Conservation (phyloP, 148 eudicot genomes). For the Diospyros lotus region DNA sequence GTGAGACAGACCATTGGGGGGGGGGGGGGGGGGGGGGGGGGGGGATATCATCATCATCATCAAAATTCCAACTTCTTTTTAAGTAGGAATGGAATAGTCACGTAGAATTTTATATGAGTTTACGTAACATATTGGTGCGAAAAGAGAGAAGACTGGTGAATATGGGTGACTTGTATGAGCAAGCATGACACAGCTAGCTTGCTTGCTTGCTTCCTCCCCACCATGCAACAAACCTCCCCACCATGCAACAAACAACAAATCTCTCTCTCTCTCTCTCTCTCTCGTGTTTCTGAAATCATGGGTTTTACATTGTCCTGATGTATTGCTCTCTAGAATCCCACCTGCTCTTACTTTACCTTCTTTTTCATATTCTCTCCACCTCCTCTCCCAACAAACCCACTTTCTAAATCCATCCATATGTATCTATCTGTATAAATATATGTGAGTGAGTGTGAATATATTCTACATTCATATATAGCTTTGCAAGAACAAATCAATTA, state of each 20-base stretch:
- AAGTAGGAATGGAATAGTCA: no score
- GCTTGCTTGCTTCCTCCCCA: neutral
- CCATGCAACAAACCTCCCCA: neutral
- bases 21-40: no score
- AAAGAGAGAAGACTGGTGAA: no score
- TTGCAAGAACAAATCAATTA: neutral
- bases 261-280: slow-evolving; percentile 3
- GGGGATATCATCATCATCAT: no score
- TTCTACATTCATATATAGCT: neutral
- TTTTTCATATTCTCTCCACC: slow-evolving; percentile 1
- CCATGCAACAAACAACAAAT: neutral
- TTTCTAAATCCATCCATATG: neutral
- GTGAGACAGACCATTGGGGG: no score
- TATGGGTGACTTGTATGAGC: neutral
- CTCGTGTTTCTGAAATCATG: neutral
- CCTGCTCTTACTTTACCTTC: neutral
- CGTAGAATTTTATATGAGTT: no score
- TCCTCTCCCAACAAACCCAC: neutral
- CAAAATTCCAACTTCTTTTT: no score
- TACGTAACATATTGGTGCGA: no score
- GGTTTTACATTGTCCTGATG: neutral
- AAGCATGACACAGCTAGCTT: neutral
- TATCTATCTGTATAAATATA: neutral
- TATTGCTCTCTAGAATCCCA: neutral
- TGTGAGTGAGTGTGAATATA: neutral